Base-by-base conservation (phyloP, 2,329 filamentous ascomycete species). In the Ascochyta lentis region DNA sequence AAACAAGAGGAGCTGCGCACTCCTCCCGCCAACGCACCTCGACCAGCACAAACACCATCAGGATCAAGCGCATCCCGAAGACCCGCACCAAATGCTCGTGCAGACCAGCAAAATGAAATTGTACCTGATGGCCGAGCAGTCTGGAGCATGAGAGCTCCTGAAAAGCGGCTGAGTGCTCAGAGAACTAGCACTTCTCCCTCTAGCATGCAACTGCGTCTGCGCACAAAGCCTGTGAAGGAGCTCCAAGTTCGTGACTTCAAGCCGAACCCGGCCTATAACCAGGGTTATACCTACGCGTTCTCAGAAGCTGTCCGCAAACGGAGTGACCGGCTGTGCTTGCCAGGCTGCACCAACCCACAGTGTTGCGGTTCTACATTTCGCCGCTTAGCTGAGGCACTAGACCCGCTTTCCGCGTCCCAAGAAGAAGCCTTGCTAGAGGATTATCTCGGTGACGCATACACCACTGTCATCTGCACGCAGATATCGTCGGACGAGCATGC, bases 321-420 rank as follows among this genome's bases (percentile, higher is more conserved):
- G 60, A 83, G 86, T 9, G 85, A 89, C 37, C 87, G 91, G 33
- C 85, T 87, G 45, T 88, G 85, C 57, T 79, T 96, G 9, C 83
- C 86, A 3, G 90, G 90, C 12, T 96, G 93, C 70, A 88, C 86
- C 3, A 86, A 89, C 48, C 81, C 87, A 41, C 83, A 87, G 51
- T 97, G 93, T 75, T 96, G 92, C 65, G 90, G 91, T 19, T 84
- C 84, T 38, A 79, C 85, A 6, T 92, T 92, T 64, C 84, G 86
- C 22, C 80, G 82, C n/a, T 81, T 92, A 67, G 90, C 89, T 26
- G 67, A 71, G 12, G 70, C 73, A 26, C 58, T 67, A 22, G 59
- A 65, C 3, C 57, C 72, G 3, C 68, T 76, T 1, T 65, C 74
- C 31, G 38, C 67, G 0, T 66, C 66, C 4, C 61, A 75, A 40